Conservation (phyloP, 768 basidiomycete genomes). For the Leccinellum albellum region DNA sequence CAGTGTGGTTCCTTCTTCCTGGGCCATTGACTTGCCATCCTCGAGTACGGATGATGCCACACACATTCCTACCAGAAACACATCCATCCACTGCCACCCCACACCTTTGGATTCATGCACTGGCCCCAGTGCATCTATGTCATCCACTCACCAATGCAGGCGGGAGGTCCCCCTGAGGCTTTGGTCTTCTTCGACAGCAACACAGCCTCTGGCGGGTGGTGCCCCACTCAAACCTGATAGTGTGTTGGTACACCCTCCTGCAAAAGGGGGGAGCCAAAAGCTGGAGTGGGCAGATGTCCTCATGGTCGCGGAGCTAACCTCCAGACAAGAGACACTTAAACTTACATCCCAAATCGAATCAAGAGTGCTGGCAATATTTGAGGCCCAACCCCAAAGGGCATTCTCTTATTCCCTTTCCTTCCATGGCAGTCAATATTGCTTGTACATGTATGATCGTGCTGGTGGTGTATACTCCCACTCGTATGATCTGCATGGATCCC, state of each 20-base stretch:
- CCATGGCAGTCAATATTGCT: not conserved
- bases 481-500: not conserved
- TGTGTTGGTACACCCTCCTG: not conserved
- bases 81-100: not conserved
- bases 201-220: not conserved
- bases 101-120: not conserved
- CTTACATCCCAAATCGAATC: not conserved
- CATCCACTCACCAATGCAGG: not conserved
- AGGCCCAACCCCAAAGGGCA: not conserved
- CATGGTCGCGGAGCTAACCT: not conserved
- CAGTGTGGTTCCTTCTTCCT: not conserved
- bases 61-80: not conserved
- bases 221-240: not conserved
- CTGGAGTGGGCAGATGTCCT: not conserved
- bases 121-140: not conserved
- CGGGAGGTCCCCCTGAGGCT: not conserved
- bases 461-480: not conserved
- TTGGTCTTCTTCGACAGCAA: not conserved
- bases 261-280: not conserved
- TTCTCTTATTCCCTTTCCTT: not conserved
- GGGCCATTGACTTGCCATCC: not conserved
- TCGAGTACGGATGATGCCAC: not conserved
- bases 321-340: not conserved
- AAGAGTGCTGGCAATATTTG: not conserved
- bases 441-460: constrained; percentile 1